Conservation (phyloP, 2,329 filamentous ascomycete species). For the Fusarium bulbicola region DNA sequence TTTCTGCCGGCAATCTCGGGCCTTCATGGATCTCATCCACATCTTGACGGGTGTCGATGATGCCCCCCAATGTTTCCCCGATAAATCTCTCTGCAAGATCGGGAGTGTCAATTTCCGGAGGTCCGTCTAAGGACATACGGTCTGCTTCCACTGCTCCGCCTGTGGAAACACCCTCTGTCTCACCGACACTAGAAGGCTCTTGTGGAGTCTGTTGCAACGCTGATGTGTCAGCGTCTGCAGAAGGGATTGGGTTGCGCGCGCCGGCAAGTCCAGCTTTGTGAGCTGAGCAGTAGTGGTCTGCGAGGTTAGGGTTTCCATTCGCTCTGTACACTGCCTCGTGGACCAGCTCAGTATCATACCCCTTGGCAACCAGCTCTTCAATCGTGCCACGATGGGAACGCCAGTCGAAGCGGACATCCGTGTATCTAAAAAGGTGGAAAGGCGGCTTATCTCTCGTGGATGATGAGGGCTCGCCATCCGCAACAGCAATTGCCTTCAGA, state of each 20-base stretch:
- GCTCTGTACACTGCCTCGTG: slow-evolving; percentile 86
- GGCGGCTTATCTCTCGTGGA: slow-evolving; percentile 65
- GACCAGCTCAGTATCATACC: slow-evolving; percentile 67
- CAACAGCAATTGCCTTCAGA: slow-evolving; percentile 78
- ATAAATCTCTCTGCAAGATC: slow-evolving; percentile 38
- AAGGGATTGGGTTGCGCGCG: slow-evolving; percentile 72
- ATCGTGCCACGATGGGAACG: slow-evolving; percentile 42
- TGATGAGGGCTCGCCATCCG: slow-evolving; percentile 77
- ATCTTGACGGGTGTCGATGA: slow-evolving; percentile 40
- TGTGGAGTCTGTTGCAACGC: slow-evolving; percentile 41
- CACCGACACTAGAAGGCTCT: slow-evolving; percentile 21
- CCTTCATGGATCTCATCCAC: slow-evolving; percentile 33
- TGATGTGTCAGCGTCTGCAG: slow-evolving; percentile 60
- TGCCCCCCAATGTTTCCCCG: slow-evolving; percentile 43
- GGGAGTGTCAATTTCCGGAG: slow-evolving; percentile 40
- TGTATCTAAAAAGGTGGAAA: slow-evolving; percentile 56
- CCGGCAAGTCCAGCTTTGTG: slow-evolving; percentile 67
- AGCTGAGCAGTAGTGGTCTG: slow-evolving; percentile 79
- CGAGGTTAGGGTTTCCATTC: slow-evolving; percentile 68
- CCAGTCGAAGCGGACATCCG: slow-evolving; percentile 59
- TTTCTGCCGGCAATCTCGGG: slow-evolving; percentile 35
- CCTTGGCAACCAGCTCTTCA: slow-evolving; percentile 46
- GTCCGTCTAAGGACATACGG: slow-evolving; percentile 50
- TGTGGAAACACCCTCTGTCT: slow-evolving; percentile 38
- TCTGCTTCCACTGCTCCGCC: slow-evolving; percentile 46